phyloP scores from a whole-genome alignment of 768 basidiomycete species.

The Phaeotremella fagi region DNA sequence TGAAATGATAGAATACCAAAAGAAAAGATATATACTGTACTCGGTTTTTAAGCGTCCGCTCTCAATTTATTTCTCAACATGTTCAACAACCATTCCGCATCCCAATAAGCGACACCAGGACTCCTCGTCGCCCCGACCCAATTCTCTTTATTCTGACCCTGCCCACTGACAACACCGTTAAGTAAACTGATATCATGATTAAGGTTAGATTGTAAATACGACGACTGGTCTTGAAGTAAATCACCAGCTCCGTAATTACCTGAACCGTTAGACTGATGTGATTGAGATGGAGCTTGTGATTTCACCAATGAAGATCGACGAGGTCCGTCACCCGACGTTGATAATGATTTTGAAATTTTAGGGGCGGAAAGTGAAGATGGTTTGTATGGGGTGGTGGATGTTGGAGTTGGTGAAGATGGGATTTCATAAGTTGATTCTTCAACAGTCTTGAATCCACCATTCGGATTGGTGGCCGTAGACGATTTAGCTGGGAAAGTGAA shows the following conservation, averaged over 20 bases:
- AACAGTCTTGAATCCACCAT: too few species aligned
- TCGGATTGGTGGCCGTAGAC: background rate
- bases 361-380: background rate
- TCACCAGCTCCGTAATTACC: conserved; percentile 3
- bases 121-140: background rate
- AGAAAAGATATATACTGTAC: background rate
- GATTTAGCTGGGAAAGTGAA: background rate
- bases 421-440: too few species aligned
- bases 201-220: too few species aligned
- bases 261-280: conserved; percentile 13
- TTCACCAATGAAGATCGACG: background rate
- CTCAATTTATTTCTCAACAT: conserved; percentile 33
- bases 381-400: conserved; percentile 10
- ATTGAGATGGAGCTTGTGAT: background rate
- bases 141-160: background rate
- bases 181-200: background rate
- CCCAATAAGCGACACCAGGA: conserved; percentile 36
- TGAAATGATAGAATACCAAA: background rate
- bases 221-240: conserved; percentile 7
- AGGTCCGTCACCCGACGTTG: background rate
- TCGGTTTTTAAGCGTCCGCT: conserved; percentile 19
- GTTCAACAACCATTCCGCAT: conserved; percentile 41
- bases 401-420: conserved; percentile 24
- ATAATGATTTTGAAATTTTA: background rate
- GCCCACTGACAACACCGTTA: background rate